These are phyloP conservation scores for Mycosphaerella arachidis DNA, from an alignment of 2,329 filamentous ascomycete genomes.

Conservation along the genomic window DNA sequence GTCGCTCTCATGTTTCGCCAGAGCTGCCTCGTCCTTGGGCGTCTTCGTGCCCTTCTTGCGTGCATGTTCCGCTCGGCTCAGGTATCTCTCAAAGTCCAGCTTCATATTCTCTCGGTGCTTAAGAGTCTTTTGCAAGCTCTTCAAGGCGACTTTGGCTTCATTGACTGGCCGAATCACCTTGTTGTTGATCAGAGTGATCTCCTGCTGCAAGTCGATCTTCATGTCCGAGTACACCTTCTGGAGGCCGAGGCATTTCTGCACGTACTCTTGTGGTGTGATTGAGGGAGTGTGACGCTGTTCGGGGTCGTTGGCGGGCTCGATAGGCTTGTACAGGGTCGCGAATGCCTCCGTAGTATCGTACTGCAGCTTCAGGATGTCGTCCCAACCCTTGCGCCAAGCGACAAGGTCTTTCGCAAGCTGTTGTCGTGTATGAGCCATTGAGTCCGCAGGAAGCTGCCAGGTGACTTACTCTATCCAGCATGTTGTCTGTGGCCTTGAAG, in stretches of 20 bases:
- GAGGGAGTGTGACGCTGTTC: constrained; percentile 47
- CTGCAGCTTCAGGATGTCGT: constrained; percentile 65
- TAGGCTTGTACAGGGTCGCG: constrained; percentile 70
- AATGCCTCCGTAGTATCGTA: constrained; percentile 63
- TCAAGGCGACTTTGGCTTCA: constrained; percentile 63
- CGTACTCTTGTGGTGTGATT: constrained; percentile 58
- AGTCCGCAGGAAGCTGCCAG: neutral
- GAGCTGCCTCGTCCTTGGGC: constrained; percentile 66
- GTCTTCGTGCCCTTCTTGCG: constrained; percentile 66
- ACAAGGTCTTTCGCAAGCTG: constrained; percentile 73
- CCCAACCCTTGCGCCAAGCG: constrained; percentile 75
- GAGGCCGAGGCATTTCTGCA: constrained; percentile 62
- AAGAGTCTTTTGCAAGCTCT: constrained; percentile 73
- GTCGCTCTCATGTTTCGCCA: constrained; percentile 69
- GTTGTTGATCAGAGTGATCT: constrained; percentile 65
- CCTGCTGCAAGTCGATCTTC: constrained; percentile 65
- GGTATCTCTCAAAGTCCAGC: constrained; percentile 75
- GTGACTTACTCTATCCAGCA: constrained; percentile 61
- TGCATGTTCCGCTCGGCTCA: constrained; percentile 64
- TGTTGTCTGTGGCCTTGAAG: constrained; percentile 73
- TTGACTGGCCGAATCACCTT: constrained; percentile 66
- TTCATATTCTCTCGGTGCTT: constrained; percentile 80
- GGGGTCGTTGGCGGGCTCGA: constrained; percentile 61
- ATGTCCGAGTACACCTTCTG: constrained; percentile 66
- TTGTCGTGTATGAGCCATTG: neutral